phyloP scores from a whole-genome alignment of 768 basidiomycete genomes.

The Podaxis rugospora region DNA sequence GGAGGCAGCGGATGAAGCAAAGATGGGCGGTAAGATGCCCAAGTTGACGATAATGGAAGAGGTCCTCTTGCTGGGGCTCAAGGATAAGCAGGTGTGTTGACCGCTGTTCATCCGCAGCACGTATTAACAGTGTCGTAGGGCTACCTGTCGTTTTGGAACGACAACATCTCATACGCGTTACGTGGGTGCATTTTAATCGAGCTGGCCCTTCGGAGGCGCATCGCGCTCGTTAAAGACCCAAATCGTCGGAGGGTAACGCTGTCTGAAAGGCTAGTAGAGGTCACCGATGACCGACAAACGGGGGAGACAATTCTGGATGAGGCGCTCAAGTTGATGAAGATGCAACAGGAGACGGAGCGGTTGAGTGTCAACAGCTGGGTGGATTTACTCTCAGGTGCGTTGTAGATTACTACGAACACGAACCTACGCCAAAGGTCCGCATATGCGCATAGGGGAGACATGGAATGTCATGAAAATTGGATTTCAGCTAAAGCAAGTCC shows the following conservation, averaged over 20 bases:
- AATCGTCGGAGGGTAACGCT: slow-evolving; percentile 69
- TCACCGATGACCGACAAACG: slow-evolving; percentile 87
- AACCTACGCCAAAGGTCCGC: not conserved
- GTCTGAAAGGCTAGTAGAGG: slow-evolving; percentile 83
- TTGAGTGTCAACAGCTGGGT: slow-evolving; percentile 91
- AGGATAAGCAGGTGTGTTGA: slow-evolving; percentile 84
- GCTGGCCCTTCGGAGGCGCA: slow-evolving; percentile 90
- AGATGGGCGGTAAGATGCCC: slow-evolving; percentile 70
- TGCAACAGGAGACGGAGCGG: slow-evolving; percentile 66
- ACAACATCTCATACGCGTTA: slow-evolving; percentile 98
- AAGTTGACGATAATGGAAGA: slow-evolving; percentile 95
- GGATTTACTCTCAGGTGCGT: slow-evolving; percentile 88
- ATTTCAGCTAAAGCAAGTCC: slow-evolving; percentile 97
- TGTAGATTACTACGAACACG: not conserved
- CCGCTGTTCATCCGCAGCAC: not conserved
- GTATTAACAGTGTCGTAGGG: slow-evolving; percentile 35
- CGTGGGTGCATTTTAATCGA: slow-evolving; percentile 98
- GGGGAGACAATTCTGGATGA: slow-evolving; percentile 97
- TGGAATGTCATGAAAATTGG: slow-evolving; percentile 99
- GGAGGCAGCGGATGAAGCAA: slow-evolving; percentile 57
- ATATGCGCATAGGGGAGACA: slow-evolving; percentile 71
- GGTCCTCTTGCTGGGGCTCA: slow-evolving; percentile 86
- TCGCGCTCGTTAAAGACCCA: slow-evolving; percentile 86
- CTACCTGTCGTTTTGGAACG: slow-evolving; percentile 99
- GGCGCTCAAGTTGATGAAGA: slow-evolving; percentile 93